Percentiles rank a stretch among this genome's conserved stretches.
Evolutionary conservation across 2,329 filamentous ascomycete species (phyloP).

Genomic region (Lachnellula arida): DNA sequence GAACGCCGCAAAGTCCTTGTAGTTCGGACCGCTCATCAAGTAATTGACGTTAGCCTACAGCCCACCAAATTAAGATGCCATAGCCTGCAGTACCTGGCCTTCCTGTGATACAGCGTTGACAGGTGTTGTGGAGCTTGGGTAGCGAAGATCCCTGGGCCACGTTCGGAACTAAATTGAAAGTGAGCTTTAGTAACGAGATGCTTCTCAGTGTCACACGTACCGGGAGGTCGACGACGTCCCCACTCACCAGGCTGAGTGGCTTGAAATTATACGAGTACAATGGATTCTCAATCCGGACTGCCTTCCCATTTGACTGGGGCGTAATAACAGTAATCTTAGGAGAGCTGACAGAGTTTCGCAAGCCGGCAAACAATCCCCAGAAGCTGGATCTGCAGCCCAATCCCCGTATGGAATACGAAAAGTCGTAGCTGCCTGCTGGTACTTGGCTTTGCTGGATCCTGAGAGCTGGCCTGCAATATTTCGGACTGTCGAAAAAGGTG

Average conservation of each 20-base stretch:
- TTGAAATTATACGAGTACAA: constrained; percentile 57
- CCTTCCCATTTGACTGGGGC: constrained; percentile 38
- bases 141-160: constrained; percentile 23
- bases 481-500: constrained; percentile 38
- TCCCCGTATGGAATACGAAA: constrained; percentile 46
- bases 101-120: constrained; percentile 19
- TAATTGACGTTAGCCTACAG: constrained; percentile 22
- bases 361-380: constrained; percentile 34
- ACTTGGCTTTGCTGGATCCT: constrained; percentile 42
- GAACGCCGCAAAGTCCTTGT: constrained; percentile 62
- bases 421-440: constrained; percentile 37
- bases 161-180: constrained; percentile 11
- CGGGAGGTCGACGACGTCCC: constrained; percentile 15
- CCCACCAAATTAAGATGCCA: constrained; percentile 19
- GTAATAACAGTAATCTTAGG: constrained; percentile 19
- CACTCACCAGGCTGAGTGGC: constrained; percentile 41
- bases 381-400: constrained; percentile 44
- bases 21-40: constrained; percentile 43
- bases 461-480: constrained; percentile 46
- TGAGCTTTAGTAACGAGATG: background rate
- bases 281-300: constrained; percentile 59
- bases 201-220: constrained; percentile 3
- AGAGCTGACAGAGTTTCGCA: constrained; percentile 23
- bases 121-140: constrained; percentile 17
- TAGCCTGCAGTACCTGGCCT: constrained; percentile 17